Evolutionary conservation across 2,329 filamentous ascomycete species (phyloP), one percentile per base, ranked within the genome.

Genomic region (Fusarium sarcochroum): DNA sequence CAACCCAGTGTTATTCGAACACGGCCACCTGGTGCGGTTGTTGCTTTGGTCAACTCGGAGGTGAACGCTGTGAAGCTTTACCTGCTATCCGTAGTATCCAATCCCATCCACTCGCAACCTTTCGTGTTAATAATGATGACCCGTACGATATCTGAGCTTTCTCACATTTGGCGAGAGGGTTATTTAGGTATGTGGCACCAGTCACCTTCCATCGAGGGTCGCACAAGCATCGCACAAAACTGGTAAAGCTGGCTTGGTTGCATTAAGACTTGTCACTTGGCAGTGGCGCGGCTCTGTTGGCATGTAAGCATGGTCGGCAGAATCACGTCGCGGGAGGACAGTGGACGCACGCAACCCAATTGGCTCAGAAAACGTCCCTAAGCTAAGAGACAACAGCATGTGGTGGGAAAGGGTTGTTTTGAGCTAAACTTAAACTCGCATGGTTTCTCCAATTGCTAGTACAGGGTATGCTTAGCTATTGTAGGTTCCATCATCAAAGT

Each of bases 171-270:
- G 30, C 46, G 46, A 64, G 37, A 48, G 37, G 27, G 25, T 30
- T 17, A n/a, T n/a, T n/a, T n/a, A 45, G 42, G 38, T 32, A 61
- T 69, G 65, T 69, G 60, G 65, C 65, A 69, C 65, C 59, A 69
- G 65, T 68, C 59, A 61, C 37, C 42, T 34, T 47, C 42, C 46
- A 59, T 53, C 49, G 56, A 52, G 38, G n/a, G 53, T 50, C 30
- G 42, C 54, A 68, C 65, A 65, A 34, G 23, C 34, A 65, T 68
- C n/a, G 37, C 46, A 61, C 54, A 27, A 48, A 54, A 65, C 50
- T 66, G 46, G 46, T 21, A 48, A 61, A 37, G 41, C 40, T 21
- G 47, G 55, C 30, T 14, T 35, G 18, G 15, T 41, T 15, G 20
- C 20, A 23, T 45, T 4, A 32, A 65, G 21, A 59, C 44, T 41